phyloP scores from a whole-genome alignment of 768 basidiomycete species.

The Boletus reticuloceps region DNA sequence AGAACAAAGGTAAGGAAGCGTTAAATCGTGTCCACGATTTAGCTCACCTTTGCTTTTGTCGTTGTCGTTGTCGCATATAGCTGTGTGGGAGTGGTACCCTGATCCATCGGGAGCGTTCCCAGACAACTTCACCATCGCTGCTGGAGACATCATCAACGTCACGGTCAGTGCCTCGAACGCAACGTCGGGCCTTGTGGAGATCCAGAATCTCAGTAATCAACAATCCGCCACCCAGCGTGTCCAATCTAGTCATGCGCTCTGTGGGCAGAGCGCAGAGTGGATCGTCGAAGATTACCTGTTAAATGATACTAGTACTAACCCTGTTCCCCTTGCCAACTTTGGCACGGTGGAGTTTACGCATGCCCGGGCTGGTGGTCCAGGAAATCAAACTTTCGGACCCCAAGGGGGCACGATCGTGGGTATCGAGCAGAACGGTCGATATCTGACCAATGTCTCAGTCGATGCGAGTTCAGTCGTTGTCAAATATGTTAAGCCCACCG shows the following conservation, averaged over 20 bases:
- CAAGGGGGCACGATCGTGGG: background rate
- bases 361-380: background rate
- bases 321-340: background rate
- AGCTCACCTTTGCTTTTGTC: no score
- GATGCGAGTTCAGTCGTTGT: no score
- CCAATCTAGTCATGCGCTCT: conserved; percentile 1
- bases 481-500: no score
- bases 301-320: fast-evolving
- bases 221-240: background rate
- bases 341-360: conserved; percentile 3
- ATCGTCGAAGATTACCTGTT: conserved; percentile 1
- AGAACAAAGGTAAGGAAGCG: no score
- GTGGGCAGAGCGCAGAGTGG: conserved; percentile 7
- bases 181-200: background rate
- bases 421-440: background rate
- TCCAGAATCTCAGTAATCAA: conserved; percentile 7
- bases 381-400: background rate
- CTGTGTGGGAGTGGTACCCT: no score
- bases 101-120: no score
- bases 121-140: no score
- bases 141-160: no score
- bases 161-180: background rate
- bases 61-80: no score
- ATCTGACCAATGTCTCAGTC: background rate
- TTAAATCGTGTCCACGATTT: no score